A percentile compares a stretch with the other conserved stretches of the same genome.
Evolutionary conservation across 1,284 basidiomycete species (phyloP).

Genomic region (Cystobasidium pallidum): DNA sequence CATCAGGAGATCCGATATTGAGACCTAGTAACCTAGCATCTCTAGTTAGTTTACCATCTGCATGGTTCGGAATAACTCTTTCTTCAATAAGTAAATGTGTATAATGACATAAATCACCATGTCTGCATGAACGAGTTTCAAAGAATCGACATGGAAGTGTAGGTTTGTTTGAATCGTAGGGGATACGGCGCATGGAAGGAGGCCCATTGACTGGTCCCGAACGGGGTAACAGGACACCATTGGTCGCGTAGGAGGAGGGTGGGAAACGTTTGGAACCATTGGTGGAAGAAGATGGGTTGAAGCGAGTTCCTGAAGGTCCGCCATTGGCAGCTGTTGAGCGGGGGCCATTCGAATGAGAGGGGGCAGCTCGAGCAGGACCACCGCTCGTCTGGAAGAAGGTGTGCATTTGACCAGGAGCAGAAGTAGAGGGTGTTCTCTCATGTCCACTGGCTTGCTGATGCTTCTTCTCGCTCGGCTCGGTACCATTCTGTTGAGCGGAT

Average conservation of each 20-base stretch:
- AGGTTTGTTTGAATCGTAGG: neutral
- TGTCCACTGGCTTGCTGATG: slow-evolving; percentile 6
- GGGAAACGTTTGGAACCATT: slow-evolving; percentile 6
- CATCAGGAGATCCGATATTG: slow-evolving; percentile 34
- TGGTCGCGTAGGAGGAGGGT: slow-evolving; percentile 6
- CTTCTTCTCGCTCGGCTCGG: neutral
- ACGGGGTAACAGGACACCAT: slow-evolving; percentile 12
- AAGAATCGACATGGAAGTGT: slow-evolving; percentile 23
- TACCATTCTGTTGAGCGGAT: neutral
- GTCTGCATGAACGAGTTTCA: slow-evolving; percentile 20
- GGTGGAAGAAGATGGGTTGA: slow-evolving; percentile 9
- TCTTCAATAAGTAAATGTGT: slow-evolving; percentile 22
- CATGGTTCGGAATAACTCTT: slow-evolving; percentile 14
- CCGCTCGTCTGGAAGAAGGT: slow-evolving; percentile 42
- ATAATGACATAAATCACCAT: slow-evolving; percentile 31
- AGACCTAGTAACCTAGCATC: slow-evolving; percentile 33
- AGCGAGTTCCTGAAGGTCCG: neutral
- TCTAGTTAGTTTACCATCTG: slow-evolving; percentile 20
- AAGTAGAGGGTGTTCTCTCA: slow-evolving; percentile 1
- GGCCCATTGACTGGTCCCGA: slow-evolving; percentile 8
- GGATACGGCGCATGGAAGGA: neutral
- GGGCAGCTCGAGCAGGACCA: neutral
- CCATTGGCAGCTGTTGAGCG: neutral
- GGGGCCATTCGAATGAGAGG: neutral
- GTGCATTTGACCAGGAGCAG: slow-evolving; percentile 10